These are phyloP conservation scores for Casuarina cunninghamiana DNA, from an alignment of 306 rosid species.

Conservation along the genomic window DNA sequence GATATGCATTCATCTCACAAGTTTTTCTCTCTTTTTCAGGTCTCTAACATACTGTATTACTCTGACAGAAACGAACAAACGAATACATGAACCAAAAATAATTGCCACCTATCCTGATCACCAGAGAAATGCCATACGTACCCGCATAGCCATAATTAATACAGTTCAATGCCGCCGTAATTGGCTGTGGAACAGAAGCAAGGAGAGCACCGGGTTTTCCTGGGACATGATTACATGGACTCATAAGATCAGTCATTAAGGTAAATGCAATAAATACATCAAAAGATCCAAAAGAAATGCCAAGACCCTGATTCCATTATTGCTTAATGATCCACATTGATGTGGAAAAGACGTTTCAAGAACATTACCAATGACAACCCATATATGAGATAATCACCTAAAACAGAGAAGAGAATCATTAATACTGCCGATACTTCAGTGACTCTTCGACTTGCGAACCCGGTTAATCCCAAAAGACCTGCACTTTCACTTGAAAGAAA, in stretches of 20 bases:
- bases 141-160: too few relatives aligned
- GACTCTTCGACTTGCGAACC: too few relatives aligned
- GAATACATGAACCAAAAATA: neutral
- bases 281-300: constrained; percentile 2
- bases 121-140: constrained; percentile 1
- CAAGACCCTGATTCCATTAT: neutral
- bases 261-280: too few relatives aligned
- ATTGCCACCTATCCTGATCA: neutral
- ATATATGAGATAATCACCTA: constrained; percentile 42
- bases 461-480: too few relatives aligned
- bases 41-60: too few relatives aligned
- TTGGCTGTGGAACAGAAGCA: too few relatives aligned
- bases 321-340: neutral
- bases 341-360: neutral
- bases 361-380: neutral
- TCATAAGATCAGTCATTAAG: neutral
- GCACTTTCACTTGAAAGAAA: constrained; percentile 22
- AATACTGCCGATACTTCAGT: constrained; percentile 26
- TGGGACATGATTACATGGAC: too few relatives aligned
- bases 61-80: neutral
- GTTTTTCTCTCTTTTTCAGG: too few relatives aligned
- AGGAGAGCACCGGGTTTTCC: too few relatives aligned
- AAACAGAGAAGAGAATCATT: constrained; percentile 80
- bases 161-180: too few relatives aligned
- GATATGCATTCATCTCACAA: too few relatives aligned